Base-by-base conservation (phyloP, 108 stramenopile genomes). In the Discostella stelligeroides region DNA sequence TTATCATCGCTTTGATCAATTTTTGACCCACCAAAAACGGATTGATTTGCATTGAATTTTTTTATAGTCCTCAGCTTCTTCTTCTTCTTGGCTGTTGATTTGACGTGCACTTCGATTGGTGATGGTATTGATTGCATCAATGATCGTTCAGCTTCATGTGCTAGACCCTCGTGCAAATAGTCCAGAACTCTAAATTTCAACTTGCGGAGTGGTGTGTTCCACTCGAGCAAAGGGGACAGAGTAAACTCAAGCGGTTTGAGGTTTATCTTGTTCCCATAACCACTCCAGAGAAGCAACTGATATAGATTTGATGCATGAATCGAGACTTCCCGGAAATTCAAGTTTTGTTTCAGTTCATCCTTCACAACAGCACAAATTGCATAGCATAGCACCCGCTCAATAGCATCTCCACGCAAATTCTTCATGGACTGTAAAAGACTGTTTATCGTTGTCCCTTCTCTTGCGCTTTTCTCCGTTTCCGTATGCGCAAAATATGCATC, bases 1-100 rank as follows among this genome's bases (percentile, higher is more conserved):
- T 50, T 25, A 24, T 61, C 49, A 6, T 60, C 70, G 25, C 17
- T 61, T 37, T 61, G 59, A 30, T 60, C 60, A 17, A 24, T n/a
- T 70, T n/a, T 49, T 61, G 39, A 39, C 1, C 6, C 25, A 11
- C 27, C 29, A 0, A 29, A 13, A 12, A 50, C 34, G 38, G 2
- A 30, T 21, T 53, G 45, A 34, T n/a, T n/a, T n/a, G n/a, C n/a
- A n/a, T n/a, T n/a, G n/a, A n/a, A n/a, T n/a, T n/a, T n/a, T n/a
- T 76, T 53, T 12, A 34, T 27, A 28, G 21, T 63, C 6, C 34
- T 42, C 42, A 48, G 71, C 56, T 66, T 81, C 70, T 72, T 82
- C 47, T 79, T 82, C 45, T 60, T 65, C 46, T 66, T 69, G 18
- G 70, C 73, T 59, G 60, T 82, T 63, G 66, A 72, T 50, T 63